Conservation (phyloP, 345 rosid species). For the Stellera chamaejasme region DNA sequence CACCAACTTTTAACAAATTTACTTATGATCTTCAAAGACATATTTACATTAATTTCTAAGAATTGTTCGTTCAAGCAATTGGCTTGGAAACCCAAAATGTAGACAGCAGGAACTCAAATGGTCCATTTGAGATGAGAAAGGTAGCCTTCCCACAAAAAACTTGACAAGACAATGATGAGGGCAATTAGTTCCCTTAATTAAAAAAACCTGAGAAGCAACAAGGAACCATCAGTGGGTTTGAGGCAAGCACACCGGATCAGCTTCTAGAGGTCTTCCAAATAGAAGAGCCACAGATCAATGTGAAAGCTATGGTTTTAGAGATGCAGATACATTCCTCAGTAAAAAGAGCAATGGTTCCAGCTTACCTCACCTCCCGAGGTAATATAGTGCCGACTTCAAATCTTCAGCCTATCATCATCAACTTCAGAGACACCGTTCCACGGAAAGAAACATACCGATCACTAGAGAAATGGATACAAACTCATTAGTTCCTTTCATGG, state of each 20-base stretch:
- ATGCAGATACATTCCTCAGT: background rate
- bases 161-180: conserved; percentile 34
- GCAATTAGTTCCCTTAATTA: conserved; percentile 5
- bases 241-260: conserved; percentile 77
- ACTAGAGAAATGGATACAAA: conserved; percentile 37
- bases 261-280: conserved; percentile 88
- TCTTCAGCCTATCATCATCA: conserved; percentile 75
- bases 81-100: too few relatives aligned
- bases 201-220: conserved; percentile 1
- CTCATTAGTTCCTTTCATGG: background rate
- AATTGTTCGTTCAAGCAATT: too few relatives aligned
- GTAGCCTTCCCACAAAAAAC: conserved; percentile 72
- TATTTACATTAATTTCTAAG: too few relatives aligned
- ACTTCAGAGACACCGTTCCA: conserved; percentile 56
- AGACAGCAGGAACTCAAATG: conserved; percentile 67
- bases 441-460: conserved; percentile 58
- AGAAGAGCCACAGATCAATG: conserved; percentile 25
- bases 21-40: too few relatives aligned
- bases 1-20: background rate
- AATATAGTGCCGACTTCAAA: conserved; percentile 87
- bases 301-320: too few relatives aligned
- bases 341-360: conserved; percentile 3
- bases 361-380: conserved; percentile 86
- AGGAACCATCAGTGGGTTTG: conserved; percentile 4
- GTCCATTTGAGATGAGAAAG: conserved; percentile 61